A percentile compares a stretch with the other conserved stretches of the same genome.
These are phyloP conservation scores for Aspergillus latus DNA, from an alignment of 2,329 filamentous ascomycete genomes.

Conservation along the genomic window DNA sequence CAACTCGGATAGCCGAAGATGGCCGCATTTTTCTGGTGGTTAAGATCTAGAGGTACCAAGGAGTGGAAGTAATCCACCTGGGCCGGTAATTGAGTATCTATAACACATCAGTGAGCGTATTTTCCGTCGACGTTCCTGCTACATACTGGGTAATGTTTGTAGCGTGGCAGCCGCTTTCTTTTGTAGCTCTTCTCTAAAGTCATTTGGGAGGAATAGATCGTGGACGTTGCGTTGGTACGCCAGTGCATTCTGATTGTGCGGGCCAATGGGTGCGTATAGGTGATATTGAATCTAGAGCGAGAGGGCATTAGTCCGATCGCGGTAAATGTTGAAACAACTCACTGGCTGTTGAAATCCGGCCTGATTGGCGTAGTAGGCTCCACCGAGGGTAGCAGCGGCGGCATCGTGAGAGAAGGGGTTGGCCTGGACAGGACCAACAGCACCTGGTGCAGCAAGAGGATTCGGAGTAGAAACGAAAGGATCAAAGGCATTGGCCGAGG, in stretches of 20 bases:
- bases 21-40: constrained; percentile 71
- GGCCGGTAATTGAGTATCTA: constrained; percentile 69
- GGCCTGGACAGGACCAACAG: constrained; percentile 51
- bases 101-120: background rate
- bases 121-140: background rate
- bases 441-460: constrained; percentile 50
- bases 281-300: constrained; percentile 75
- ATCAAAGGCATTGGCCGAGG: constrained; percentile 57
- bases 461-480: constrained; percentile 64
- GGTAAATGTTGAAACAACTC: constrained; percentile 26
- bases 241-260: constrained; percentile 76
- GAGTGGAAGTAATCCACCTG: constrained; percentile 86
- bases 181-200: constrained; percentile 82
- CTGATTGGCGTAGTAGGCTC: constrained; percentile 65
- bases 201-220: constrained; percentile 89
- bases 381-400: constrained; percentile 51
- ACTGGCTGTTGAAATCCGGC: constrained; percentile 65
- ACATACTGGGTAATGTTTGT: constrained; percentile 76
- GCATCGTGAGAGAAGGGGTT: constrained; percentile 80
- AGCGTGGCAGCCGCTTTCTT: constrained; percentile 82
- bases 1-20: constrained; percentile 88
- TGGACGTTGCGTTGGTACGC: constrained; percentile 84
- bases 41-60: constrained; percentile 82
- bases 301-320: background rate
- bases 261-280: constrained; percentile 82